These are phyloP conservation scores for Psidium guajava DNA, from an alignment of 345 rosid species.

Conservation along the genomic window DNA sequence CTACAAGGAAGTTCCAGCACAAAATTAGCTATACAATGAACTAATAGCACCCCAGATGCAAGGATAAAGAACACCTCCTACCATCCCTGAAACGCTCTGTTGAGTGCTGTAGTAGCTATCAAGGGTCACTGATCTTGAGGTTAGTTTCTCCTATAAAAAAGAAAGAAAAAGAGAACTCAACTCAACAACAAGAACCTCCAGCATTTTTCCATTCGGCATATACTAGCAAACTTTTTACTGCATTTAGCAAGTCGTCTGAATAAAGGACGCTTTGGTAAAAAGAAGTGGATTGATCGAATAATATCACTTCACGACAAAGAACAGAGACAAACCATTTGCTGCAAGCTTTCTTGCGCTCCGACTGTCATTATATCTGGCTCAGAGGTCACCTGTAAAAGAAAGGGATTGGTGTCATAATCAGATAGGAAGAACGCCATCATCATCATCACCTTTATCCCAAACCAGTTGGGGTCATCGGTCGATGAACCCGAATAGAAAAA, in stretches of 20 bases:
- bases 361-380: slow-evolving; percentile 28
- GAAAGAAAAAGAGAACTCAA: neutral
- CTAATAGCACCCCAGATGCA: neutral
- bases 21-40: neutral
- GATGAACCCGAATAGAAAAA: too few relatives aligned
- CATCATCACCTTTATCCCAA: too few relatives aligned
- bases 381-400: slow-evolving; percentile 26
- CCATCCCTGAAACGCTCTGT: slow-evolving; percentile 38
- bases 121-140: slow-evolving; percentile 28
- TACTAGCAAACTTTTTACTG: neutral
- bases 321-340: slow-evolving; percentile 38
- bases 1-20: slow-evolving; percentile 10
- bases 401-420: neutral
- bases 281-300: neutral
- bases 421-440: neutral
- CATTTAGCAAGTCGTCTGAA: neutral
- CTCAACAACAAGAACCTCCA: neutral
- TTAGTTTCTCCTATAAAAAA: slow-evolving; percentile 29
- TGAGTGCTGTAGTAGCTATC: slow-evolving; percentile 36
- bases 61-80: neutral
- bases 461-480: too few relatives aligned
- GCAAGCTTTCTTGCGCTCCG: slow-evolving; percentile 41
- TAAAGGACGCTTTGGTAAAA: neutral
- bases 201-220: neutral
- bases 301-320: neutral